phyloP scores from a whole-genome alignment of 2,329 filamentous ascomycete genomes.

The Eurotiales sp. region DNA sequence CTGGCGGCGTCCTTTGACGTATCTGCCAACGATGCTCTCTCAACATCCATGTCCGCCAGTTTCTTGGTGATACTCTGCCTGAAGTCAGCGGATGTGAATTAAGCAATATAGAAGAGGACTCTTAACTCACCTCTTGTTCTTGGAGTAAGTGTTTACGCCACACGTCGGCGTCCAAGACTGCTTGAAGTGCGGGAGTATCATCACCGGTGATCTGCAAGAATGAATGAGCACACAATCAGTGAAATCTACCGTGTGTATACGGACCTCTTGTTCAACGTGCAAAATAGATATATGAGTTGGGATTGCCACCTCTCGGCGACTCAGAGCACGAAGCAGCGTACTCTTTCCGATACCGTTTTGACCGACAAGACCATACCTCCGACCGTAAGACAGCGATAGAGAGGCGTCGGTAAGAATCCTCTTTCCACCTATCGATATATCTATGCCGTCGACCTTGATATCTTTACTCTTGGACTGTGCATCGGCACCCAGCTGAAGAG shows the following conservation, averaged over 20 bases:
- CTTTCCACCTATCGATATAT: constrained; percentile 84
- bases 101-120: not conserved
- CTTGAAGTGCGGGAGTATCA: constrained; percentile 90
- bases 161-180: constrained; percentile 93
- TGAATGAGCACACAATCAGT: constrained; percentile 18
- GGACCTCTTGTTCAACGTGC: constrained; percentile 94
- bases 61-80: constrained; percentile 68
- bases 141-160: constrained; percentile 93
- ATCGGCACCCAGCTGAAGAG: constrained; percentile 75
- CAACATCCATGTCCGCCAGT: constrained; percentile 70
- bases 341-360: constrained; percentile 99
- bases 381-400: constrained; percentile 84
- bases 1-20: constrained; percentile 84
- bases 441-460: constrained; percentile 94
- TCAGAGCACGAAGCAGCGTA: constrained; percentile 87
- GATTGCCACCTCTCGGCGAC: constrained; percentile 87
- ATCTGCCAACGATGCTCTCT: constrained; percentile 78
- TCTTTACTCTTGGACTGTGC: constrained; percentile 88
- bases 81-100: not conserved
- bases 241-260: constrained; percentile 24
- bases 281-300: constrained; percentile 98
- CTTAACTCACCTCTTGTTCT: constrained; percentile 70
- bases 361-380: constrained; percentile 94
- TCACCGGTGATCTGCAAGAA: constrained; percentile 74
- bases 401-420: constrained; percentile 89